Percentiles rank a stretch among this genome's conserved stretches.
These are phyloP conservation scores for Rhododendron molle DNA, from an alignment of 148 eudicot genomes.

Conservation along the genomic window DNA sequence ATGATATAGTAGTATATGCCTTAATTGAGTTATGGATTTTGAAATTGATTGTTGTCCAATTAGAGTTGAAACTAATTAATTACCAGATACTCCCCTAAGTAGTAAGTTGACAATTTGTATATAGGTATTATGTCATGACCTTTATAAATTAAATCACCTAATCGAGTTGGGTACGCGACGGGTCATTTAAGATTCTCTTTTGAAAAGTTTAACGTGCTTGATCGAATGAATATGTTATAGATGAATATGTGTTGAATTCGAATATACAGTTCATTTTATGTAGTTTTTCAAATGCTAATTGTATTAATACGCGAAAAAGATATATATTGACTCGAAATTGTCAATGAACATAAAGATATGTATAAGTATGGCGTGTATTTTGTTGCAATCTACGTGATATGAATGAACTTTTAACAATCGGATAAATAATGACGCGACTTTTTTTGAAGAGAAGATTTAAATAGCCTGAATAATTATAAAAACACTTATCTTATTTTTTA, in stretches of 20 bases:
- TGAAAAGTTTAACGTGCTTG: background rate
- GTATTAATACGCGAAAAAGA: no score
- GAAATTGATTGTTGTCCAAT: slow-evolving; percentile 2
- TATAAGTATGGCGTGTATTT: background rate
- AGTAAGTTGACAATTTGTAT: background rate
- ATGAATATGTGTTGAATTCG: background rate
- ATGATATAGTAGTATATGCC: background rate
- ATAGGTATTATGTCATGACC: background rate
- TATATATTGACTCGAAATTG: background rate
- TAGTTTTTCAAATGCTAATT: no score
- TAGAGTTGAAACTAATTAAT: background rate
- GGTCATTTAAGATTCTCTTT: background rate
- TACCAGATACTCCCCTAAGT: background rate
- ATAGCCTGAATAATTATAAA: no score
- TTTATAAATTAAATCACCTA: background rate
- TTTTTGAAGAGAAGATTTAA: no score
- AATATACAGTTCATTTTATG: no score
- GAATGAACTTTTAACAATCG: no score
- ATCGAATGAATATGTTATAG: background rate
- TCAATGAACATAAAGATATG: background rate
- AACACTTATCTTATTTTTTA: no score
- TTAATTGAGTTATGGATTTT: background rate
- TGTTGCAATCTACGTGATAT: background rate
- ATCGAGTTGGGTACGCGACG: background rate
- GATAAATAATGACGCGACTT: no score